Percentiles rank a stretch among this genome's conserved stretches.
phyloP scores from a whole-genome alignment of 2,329 filamentous ascomycete species.

The Trichoderma oligosporum region DNA sequence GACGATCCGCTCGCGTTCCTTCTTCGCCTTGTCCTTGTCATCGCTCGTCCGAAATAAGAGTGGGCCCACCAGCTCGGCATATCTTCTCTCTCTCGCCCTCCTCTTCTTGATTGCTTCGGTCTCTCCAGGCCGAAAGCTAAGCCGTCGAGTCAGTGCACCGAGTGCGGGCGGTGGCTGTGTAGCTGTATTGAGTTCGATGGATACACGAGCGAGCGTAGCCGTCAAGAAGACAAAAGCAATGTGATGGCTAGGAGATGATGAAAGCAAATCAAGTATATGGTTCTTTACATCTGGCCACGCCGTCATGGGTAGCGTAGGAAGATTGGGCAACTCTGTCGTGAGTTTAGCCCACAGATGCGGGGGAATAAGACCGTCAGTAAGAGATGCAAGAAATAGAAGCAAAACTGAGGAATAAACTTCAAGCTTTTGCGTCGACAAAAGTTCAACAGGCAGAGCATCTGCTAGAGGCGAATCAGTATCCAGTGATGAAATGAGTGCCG shows the following conservation, averaged over 20 bases:
- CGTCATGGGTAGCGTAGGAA: constrained; percentile 26
- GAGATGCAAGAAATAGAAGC: constrained; percentile 66
- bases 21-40: constrained; percentile 53
- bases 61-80: constrained; percentile 62
- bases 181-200: constrained; percentile 45
- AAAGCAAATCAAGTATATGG: constrained; percentile 67
- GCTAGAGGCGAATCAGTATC: constrained; percentile 65
- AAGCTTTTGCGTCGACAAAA: constrained; percentile 62
- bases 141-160: constrained; percentile 39
- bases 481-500: constrained; percentile 59
- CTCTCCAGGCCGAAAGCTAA: constrained; percentile 43
- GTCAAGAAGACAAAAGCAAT: constrained; percentile 87
- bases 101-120: constrained; percentile 41
- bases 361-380: constrained; percentile 77
- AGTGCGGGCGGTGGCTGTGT: constrained; percentile 31
- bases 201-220: constrained; percentile 62
- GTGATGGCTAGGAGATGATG: constrained; percentile 70
- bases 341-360: constrained; percentile 66
- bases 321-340: constrained; percentile 52
- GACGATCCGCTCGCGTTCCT: constrained; percentile 62
- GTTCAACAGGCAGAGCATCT: constrained; percentile 59
- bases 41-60: constrained; percentile 56
- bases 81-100: constrained; percentile 55
- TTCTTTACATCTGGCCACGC: constrained; percentile 44
- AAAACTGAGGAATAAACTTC: constrained; percentile 72